These are phyloP conservation scores for Hanseniaspora hatyaiensis DNA, from an alignment of 805 yeast genomes.

Conservation along the genomic window DNA sequence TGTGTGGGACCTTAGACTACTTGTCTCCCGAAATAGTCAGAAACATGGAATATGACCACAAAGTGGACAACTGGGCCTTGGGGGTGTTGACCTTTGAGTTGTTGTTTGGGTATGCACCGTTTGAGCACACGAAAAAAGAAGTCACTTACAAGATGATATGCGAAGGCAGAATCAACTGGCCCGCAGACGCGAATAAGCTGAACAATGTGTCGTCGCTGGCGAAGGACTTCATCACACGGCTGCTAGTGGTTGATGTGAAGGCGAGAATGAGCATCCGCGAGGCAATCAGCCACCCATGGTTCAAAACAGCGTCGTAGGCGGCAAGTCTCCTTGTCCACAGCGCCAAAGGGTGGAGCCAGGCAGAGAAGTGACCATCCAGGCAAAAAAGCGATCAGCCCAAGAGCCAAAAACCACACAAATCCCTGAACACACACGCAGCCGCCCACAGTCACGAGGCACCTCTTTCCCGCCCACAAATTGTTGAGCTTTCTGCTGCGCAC, in stretches of 20 bases:
- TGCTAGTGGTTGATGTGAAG: constrained; percentile 59
- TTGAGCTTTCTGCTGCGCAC: too few relatives aligned
- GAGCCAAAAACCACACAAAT: too few relatives aligned
- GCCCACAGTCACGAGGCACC: too few relatives aligned
- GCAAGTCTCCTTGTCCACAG: too few relatives aligned
- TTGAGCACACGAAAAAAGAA: constrained; percentile 68
- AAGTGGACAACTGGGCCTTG: constrained; percentile 85
- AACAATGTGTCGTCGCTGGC: constrained; percentile 60
- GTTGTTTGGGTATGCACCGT: constrained; percentile 81
- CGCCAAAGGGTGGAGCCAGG: too few relatives aligned
- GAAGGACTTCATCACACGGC: constrained; percentile 51
- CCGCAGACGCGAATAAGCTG: constrained; percentile 25
- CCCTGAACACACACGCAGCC: too few relatives aligned
- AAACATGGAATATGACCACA: constrained; percentile 60
- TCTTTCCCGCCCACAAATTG: too few relatives aligned
- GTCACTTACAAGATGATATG: constrained; percentile 73
- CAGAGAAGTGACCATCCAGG: too few relatives aligned
- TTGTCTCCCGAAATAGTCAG: constrained; percentile 93
- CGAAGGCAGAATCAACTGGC: constrained; percentile 63
- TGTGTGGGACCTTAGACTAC: constrained; percentile 92
- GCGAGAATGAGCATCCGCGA: constrained; percentile 51
- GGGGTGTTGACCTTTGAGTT: constrained; percentile 82
- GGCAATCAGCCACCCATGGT: constrained; percentile 76
- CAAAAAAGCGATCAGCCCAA: too few relatives aligned
- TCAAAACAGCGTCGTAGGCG: constrained; percentile 26